These are phyloP conservation scores for Auriscalpium vulgare DNA, from an alignment of 768 basidiomycete genomes.

Conservation along the genomic window DNA sequence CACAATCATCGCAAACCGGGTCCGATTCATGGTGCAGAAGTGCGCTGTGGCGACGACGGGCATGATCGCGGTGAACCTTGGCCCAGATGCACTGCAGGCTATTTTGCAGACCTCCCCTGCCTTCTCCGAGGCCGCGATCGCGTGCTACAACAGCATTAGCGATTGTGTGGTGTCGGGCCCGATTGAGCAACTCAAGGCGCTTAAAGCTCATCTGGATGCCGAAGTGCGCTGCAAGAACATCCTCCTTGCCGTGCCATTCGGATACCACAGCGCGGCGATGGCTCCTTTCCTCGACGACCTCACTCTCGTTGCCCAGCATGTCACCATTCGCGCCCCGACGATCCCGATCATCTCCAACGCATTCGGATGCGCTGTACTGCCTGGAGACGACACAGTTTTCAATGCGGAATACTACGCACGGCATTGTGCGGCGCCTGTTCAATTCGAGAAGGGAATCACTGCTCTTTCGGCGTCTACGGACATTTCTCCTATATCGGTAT, in stretches of 20 bases:
- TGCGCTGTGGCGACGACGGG: slow-evolving; percentile 40
- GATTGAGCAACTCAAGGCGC: slow-evolving; percentile 29
- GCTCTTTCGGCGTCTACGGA: slow-evolving; percentile 26
- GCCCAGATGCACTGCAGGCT: slow-evolving; percentile 25
- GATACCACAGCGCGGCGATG: slow-evolving; percentile 65
- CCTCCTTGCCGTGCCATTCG: slow-evolving; percentile 48
- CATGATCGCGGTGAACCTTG: slow-evolving; percentile 52
- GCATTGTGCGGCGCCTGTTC: slow-evolving; percentile 53
- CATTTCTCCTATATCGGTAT: slow-evolving; percentile 30
- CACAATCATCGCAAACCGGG: slow-evolving; percentile 47
- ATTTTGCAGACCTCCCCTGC: slow-evolving; percentile 25
- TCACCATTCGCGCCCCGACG: slow-evolving; percentile 37
- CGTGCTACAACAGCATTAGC: slow-evolving; percentile 52
- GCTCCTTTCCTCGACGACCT: slow-evolving; percentile 45
- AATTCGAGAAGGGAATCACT: slow-evolving; percentile 43
- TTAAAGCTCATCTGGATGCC: slow-evolving; percentile 35
- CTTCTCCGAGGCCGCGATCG: slow-evolving; percentile 36
- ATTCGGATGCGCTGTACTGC: slow-evolving; percentile 40
- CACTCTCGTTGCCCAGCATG: slow-evolving; percentile 26
- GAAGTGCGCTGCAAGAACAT: slow-evolving; percentile 30
- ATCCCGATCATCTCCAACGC: slow-evolving; percentile 62
- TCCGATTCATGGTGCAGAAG: slow-evolving; percentile 43
- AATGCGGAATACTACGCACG: slow-evolving; percentile 44
- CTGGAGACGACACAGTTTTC: slow-evolving; percentile 44
- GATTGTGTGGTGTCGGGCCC: slow-evolving; percentile 58